phyloP scores from a whole-genome alignment of 192 early-diverging fungal species.

The Entomortierella parvispora region DNA sequence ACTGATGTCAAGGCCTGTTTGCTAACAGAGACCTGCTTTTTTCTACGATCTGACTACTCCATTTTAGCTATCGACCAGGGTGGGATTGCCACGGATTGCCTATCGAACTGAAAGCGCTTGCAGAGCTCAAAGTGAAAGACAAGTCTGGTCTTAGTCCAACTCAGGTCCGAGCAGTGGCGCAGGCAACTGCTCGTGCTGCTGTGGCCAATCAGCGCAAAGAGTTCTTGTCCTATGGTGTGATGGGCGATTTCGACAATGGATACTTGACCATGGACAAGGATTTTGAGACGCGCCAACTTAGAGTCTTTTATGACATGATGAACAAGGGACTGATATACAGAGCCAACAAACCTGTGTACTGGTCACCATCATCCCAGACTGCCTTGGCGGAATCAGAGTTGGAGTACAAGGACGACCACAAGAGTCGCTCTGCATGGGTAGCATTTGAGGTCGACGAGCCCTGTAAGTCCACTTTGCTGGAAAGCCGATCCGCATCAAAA shows the following conservation, averaged over 20 bases:
- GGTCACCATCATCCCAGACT: conserved; percentile 84
- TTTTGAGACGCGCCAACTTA: conserved; percentile 77
- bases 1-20: background rate
- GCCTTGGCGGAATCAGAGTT: conserved; percentile 85
- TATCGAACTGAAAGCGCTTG: conserved; percentile 83
- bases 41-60: background rate
- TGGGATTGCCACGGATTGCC: conserved; percentile 87
- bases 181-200: conserved; percentile 66
- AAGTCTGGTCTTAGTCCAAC: conserved; percentile 49
- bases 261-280: conserved; percentile 77
- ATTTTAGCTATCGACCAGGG: conserved; percentile 71
- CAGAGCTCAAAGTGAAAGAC: conserved; percentile 59
- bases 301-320: conserved; percentile 79
- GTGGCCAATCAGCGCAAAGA: conserved; percentile 65
- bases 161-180: conserved; percentile 63
- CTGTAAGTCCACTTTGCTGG: conserved; percentile 43
- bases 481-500: too few species aligned
- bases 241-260: conserved; percentile 79
- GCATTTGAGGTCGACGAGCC: conserved; percentile 61
- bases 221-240: conserved; percentile 72
- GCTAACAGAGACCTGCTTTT: background rate
- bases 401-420: conserved; percentile 77
- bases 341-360: conserved; percentile 84
- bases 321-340: conserved; percentile 74
- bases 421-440: conserved; percentile 74